Base-by-base conservation (phyloP, 345 rosid species). In the Citrus mangshanensis region DNA sequence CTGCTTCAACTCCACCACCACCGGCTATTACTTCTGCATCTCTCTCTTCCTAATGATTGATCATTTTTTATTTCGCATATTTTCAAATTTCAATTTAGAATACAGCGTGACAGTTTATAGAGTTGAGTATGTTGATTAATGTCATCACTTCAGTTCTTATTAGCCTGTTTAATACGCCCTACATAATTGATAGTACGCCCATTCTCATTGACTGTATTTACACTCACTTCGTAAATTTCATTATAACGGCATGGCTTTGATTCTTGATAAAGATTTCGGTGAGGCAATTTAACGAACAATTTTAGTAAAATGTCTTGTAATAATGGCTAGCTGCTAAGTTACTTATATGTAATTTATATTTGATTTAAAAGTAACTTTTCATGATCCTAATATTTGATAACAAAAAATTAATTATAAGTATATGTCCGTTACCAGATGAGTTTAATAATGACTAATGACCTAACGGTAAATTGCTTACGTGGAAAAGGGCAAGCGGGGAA, bases 11-110 rank as follows among this genome's bases (percentile, higher is more conserved):
- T 54, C 83, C 82, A 7, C 64, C 84, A 18, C 68, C 75, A 6
- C 86, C 84, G 1, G 72, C 80, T 46, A 63, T 80, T 24, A 70
- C 81, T 22, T 60, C 55, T 9, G 75, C 78, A 73, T 75, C 86
- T 22, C 82, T 82, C 35, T 59, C 87, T 27, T 81, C 87, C 62
- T 73, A 75, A 42, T 92, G 85, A 87, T 21, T 25, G 70, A 5
- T 79, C 65, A 49, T 58, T 76, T 61, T 25, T 66, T 34, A 28
- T 25, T 73, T 60, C 78, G 30, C 73, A 72, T 79, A 70, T 30
- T 49, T 64, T 67, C 51, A 18, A 30, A 46, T 46, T 46, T 46
- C 51, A 46, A 46, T 66, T 67, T 76, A 82, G 74, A 56, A 22
- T 37, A 60, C 46, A 37, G 22, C 3, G 25, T n/a, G 27, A 22